These are phyloP conservation scores for Aspergillus tanneri DNA, from an alignment of 2,329 filamentous ascomycete genomes.

Conservation along the genomic window DNA sequence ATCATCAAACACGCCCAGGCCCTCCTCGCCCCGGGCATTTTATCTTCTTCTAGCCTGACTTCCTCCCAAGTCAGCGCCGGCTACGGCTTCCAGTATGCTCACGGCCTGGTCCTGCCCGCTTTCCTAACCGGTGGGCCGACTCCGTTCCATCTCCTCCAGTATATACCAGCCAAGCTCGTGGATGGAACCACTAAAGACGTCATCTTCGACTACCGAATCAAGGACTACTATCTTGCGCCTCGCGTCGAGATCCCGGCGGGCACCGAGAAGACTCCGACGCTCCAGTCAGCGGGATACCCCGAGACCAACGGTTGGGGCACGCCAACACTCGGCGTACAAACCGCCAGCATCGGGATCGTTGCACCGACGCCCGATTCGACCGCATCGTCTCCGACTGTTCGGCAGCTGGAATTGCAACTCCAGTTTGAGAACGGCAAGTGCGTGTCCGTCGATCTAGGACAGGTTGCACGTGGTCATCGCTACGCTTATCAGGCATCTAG, in stretches of 20 bases:
- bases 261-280: not conserved
- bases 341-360: not conserved
- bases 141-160: slow-evolving; percentile 22
- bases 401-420: slow-evolving; percentile 14
- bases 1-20: slow-evolving; percentile 15
- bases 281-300: not conserved
- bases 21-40: slow-evolving; percentile 12
- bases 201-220: slow-evolving; percentile 20
- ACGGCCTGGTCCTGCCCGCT: slow-evolving; percentile 24
- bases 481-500: slow-evolving; percentile 18
- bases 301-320: slow-evolving; percentile 1
- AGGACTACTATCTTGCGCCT: slow-evolving; percentile 24
- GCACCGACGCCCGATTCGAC: not conserved
- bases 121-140: slow-evolving; percentile 15
- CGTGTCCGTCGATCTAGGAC: slow-evolving; percentile 20
- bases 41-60: not conserved
- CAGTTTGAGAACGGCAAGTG: slow-evolving; percentile 9
- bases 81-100: slow-evolving; percentile 27
- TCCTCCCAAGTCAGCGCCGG: slow-evolving; percentile 3
- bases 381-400: not conserved
- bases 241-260: slow-evolving; percentile 17
- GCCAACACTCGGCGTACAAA: not conserved
- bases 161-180: slow-evolving; percentile 19
- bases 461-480: slow-evolving; percentile 23
- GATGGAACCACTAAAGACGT: slow-evolving; percentile 1